Conservation (phyloP, 768 basidiomycete species). For the Cantharellus cinnabarinus region DNA sequence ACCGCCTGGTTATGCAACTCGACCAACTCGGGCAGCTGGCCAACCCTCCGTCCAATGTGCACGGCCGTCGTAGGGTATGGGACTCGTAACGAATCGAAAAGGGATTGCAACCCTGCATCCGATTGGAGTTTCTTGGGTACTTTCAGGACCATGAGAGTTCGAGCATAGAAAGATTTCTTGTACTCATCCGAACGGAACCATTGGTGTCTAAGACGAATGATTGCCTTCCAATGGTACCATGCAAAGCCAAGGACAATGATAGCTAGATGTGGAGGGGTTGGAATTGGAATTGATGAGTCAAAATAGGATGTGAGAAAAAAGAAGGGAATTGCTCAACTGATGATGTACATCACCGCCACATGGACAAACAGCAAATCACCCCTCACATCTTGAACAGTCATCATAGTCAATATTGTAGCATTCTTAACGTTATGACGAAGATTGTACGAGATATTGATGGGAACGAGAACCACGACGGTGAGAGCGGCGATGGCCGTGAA, state of each 20-base stretch:
- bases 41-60: slow-evolving; percentile 73
- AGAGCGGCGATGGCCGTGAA: slow-evolving; percentile 45
- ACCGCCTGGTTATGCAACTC: slow-evolving; percentile 85
- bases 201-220: slow-evolving; percentile 55
- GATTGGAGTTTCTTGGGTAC: slow-evolving; percentile 66
- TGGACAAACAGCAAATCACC: slow-evolving; percentile 65
- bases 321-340: slow-evolving; percentile 25
- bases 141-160: slow-evolving; percentile 65
- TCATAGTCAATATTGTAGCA: slow-evolving; percentile 36
- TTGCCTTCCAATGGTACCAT: slow-evolving; percentile 46
- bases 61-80: slow-evolving; percentile 87
- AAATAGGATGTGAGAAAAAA: slow-evolving; percentile 9
- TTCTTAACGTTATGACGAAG: slow-evolving; percentile 25
- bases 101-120: slow-evolving; percentile 61
- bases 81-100: slow-evolving; percentile 50
- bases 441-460: slow-evolving; percentile 75
- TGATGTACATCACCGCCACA: slow-evolving; percentile 61
- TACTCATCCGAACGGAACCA: slow-evolving; percentile 60
- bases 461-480: slow-evolving; percentile 56
- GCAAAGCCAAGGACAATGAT: slow-evolving; percentile 46
- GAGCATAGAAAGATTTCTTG: slow-evolving; percentile 75
- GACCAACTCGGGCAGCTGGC: slow-evolving; percentile 73
- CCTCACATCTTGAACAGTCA: slow-evolving; percentile 69
- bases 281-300: background rate
- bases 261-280: slow-evolving; percentile 13